These are phyloP conservation scores for Poronia punctata DNA, from an alignment of 495 filamentous ascomycete genomes.

Conservation along the genomic window DNA sequence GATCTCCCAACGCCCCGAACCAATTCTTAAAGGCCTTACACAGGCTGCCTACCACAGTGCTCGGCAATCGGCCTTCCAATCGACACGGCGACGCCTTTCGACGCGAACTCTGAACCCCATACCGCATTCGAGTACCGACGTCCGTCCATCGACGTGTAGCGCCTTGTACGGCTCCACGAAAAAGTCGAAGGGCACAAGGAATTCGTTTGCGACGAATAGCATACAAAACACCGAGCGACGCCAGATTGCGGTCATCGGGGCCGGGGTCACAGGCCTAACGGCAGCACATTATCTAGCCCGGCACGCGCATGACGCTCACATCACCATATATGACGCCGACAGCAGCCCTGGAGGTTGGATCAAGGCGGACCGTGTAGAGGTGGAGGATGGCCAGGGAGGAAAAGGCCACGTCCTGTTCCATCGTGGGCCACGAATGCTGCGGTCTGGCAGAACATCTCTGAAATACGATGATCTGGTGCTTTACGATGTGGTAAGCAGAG, in stretches of 20 bases:
- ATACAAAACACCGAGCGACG: conserved; percentile 23
- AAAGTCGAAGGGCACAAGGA: too few species aligned
- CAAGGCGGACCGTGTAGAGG: conserved; percentile 55
- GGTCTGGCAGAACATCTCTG: conserved; percentile 31
- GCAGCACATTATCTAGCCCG: conserved; percentile 66
- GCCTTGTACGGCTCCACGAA: conserved; percentile 1
- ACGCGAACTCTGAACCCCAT: conserved; percentile 17
- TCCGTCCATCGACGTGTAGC: not conserved
- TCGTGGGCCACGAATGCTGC: conserved; percentile 74
- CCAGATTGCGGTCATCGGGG: conserved; percentile 71
- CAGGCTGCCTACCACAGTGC: conserved; percentile 15
- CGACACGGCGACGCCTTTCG: not conserved
- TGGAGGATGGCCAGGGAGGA: conserved; percentile 48
- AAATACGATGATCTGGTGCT: conserved; percentile 37
- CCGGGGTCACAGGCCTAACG: conserved; percentile 84
- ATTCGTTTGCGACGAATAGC: conserved; percentile 14
- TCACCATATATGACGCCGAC: conserved; percentile 75
- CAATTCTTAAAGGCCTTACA: conserved; percentile 14
- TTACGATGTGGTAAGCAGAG: conserved; percentile 34
- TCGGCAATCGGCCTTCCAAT: conserved; percentile 6
- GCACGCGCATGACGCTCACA: conserved; percentile 37
- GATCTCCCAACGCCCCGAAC: conserved; percentile 16
- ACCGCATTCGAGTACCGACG: not conserved
- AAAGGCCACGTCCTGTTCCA: conserved; percentile 65
- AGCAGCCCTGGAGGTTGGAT: conserved; percentile 78